Evolutionary conservation across 345 rosid genomes (phyloP), one percentile per base, ranked within the genome.

Genomic region (Sisymbrium altissimum): DNA sequence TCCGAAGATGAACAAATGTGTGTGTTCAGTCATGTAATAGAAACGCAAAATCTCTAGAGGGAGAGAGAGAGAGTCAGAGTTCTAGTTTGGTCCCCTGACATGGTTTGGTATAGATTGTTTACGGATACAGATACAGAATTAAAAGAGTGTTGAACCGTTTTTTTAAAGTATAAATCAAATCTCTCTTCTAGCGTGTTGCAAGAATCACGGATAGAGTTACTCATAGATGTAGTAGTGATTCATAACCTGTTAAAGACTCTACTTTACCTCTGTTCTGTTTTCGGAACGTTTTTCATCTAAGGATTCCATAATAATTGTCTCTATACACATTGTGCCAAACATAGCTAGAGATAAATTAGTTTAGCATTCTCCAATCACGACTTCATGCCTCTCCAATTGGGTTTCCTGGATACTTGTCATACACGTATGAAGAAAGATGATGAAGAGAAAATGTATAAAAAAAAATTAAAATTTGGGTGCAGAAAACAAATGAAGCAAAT

Each of bases 21-120:
- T 82, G n/a, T 94, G 99, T 80, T 87, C 89, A 64, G 81, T 94
- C 85, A 82, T 88, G 83, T 94, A 83, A 83, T 77, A 50, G 73
- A 32, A 59, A 44, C 27, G 58, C 63, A 33, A 52, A n/a, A 53
- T 32, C 46, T 23, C 18, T n/a, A n/a, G n/a, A n/a, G n/a, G n/a
- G n/a, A n/a, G n/a, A n/a, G n/a, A n/a, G 41, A 48, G 44, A 36
- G 11, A 41, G 41, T 36, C 52, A 38, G 50, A 64, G 39, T 58
- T 68, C n/a, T 49, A 19, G 74, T 60, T 41, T 66, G 52, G 58
- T 35, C 68, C 19, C 19, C 6, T 73, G 0, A 53, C 41, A 70
- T 73, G 65, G 44, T 27, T 44, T 49, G 67, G 73, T 74, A 74
- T 69, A 76, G 70, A 76, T 76, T 68, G 63, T 75, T 68, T 75